These are phyloP conservation scores for Rhynchosporium graminicola DNA, from an alignment of 2,329 filamentous ascomycete genomes.

Conservation along the genomic window DNA sequence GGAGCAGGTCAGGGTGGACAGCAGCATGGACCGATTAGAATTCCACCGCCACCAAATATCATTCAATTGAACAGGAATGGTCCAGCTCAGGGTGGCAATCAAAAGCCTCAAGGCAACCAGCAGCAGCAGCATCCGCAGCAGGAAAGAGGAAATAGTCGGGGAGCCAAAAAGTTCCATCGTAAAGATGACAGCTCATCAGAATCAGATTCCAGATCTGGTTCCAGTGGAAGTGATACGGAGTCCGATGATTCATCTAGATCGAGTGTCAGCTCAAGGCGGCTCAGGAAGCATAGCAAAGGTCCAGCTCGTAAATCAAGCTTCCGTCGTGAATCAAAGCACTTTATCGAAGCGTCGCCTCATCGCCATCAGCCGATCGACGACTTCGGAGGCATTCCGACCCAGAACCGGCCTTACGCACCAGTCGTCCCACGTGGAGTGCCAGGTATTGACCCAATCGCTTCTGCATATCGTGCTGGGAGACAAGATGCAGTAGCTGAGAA, in stretches of 20 bases:
- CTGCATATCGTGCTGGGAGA: constrained; percentile 35
- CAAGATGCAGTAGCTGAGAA: constrained; percentile 34
- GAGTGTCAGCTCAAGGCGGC: constrained; percentile 16
- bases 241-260: constrained; percentile 2
- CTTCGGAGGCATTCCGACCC: constrained; percentile 19
- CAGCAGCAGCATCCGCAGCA: background rate
- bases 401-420: constrained; percentile 26
- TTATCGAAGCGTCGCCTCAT: constrained; percentile 23
- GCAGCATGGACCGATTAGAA: constrained; percentile 8
- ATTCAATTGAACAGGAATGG: constrained; percentile 12
- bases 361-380: constrained; percentile 14
- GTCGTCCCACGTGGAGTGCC: constrained; percentile 29
- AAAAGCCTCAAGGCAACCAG: constrained; percentile 1
- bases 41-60: background rate
- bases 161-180: constrained; percentile 11
- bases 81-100: constrained; percentile 1
- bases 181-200: constrained; percentile 6
- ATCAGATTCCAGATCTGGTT: constrained; percentile 11
- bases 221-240: constrained; percentile 2
- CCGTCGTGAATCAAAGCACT: constrained; percentile 13
- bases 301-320: constrained; percentile 31
- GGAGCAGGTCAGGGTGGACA: background rate
- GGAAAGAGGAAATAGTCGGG: constrained; percentile 10
- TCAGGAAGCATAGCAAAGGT: constrained; percentile 20
- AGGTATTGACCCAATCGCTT: constrained; percentile 26